A percentile compares a stretch with the other conserved stretches of the same genome.
phyloP scores from a whole-genome alignment of 495 filamentous ascomycete genomes.

The Hapsidospora chrysogenum region DNA sequence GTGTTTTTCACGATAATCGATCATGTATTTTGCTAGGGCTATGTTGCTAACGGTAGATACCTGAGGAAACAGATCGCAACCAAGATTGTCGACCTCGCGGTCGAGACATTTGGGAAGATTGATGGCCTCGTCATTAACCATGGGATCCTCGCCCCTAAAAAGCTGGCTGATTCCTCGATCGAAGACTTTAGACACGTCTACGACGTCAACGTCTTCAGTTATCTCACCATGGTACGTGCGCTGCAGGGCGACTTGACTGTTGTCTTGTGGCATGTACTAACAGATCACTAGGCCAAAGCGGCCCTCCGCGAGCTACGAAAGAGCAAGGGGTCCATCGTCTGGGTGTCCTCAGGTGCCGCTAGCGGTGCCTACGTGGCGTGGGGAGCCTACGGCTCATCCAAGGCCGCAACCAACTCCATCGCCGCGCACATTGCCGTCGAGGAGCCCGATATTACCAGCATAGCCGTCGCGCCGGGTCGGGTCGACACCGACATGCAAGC shows the following conservation, averaged over 20 bases:
- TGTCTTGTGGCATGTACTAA: conserved; percentile 4
- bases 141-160: conserved; percentile 56
- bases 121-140: conserved; percentile 85
- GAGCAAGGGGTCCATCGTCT: conserved; percentile 50
- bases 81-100: conserved; percentile 43
- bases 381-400: conserved; percentile 67
- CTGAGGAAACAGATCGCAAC: conserved; percentile 28
- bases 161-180: conserved; percentile 41
- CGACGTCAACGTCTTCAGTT: conserved; percentile 72
- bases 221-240: conserved; percentile 52
- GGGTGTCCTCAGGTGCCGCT: conserved; percentile 65
- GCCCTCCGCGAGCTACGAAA: conserved; percentile 55
- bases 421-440: conserved; percentile 56
- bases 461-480: conserved; percentile 66
- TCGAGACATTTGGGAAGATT: conserved; percentile 48
- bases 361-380: conserved; percentile 51
- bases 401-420: conserved; percentile 80
- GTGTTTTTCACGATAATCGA: conserved; percentile 3
- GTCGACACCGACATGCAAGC: conserved; percentile 92
- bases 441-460: conserved; percentile 55
- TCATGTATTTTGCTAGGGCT: background rate
- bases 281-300: conserved; percentile 44
- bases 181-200: conserved; percentile 64
- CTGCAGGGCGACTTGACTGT: background rate
- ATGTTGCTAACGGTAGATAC: background rate